Conservation (phyloP, 768 basidiomycete species). For the Tulasnella sp. region DNA sequence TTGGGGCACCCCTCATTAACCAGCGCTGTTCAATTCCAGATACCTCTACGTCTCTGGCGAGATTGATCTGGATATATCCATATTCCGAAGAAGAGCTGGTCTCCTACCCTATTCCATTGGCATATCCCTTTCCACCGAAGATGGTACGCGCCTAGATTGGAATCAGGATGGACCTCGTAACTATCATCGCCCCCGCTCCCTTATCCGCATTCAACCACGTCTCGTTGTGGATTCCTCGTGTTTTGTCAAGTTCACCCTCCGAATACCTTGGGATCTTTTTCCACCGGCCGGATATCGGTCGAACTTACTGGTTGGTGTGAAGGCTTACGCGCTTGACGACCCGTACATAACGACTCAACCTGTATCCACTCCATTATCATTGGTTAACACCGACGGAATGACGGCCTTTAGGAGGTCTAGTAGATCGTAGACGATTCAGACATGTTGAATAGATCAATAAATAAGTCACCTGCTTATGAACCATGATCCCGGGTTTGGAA, state of each 20-base stretch:
- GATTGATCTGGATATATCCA: conserved; percentile 8
- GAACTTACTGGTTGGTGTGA: conserved; percentile 4
- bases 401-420: no score
- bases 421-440: no score
- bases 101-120: conserved; percentile 9
- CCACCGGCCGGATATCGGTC: neutral
- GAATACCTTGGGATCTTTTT: neutral
- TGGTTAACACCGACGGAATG: no score
- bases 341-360: no score
- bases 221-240: conserved; percentile 10
- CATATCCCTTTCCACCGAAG: neutral
- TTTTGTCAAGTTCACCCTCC: conserved; percentile 6
- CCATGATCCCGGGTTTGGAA: no score
- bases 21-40: no score
- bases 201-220: conserved; percentile 1
- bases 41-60: conserved; percentile 1
- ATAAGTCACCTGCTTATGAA: no score
- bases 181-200: conserved; percentile 7
- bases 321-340: conserved; percentile 12
- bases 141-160: conserved; percentile 1
- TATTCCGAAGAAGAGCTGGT: neutral
- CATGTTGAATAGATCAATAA: no score
- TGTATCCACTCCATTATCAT: no score
- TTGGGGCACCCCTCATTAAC: no score
- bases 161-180: conserved; percentile 16